phyloP scores from a whole-genome alignment of 2,329 filamentous ascomycete genomes.

The Colletotrichum eremochloae region DNA sequence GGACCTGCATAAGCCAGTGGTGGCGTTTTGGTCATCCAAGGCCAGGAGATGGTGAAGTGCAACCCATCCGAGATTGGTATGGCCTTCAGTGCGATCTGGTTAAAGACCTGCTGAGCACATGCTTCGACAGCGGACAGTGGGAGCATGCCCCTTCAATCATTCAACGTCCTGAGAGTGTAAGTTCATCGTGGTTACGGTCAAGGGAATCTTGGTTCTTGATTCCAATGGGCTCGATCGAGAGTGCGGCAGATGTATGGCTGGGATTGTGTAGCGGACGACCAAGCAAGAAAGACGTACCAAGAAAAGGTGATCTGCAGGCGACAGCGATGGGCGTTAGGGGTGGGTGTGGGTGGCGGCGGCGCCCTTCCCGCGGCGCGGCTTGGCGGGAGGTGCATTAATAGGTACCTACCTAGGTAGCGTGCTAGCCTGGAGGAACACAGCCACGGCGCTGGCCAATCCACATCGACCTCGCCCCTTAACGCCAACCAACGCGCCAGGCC shows the following conservation, averaged over 20 bases:
- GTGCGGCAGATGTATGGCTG: neutral
- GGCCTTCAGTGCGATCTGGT: constrained; percentile 2
- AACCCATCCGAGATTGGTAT: neutral
- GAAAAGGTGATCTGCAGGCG: neutral
- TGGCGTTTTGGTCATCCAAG: neutral
- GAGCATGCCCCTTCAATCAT: no score
- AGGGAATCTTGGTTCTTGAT: neutral
- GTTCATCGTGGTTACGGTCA: constrained; percentile 8
- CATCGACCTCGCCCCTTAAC: neutral
- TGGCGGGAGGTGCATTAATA: neutral
- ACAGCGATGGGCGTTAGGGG: neutral
- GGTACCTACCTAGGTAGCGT: no score
- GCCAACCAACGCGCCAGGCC: neutral
- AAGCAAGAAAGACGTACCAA: neutral
- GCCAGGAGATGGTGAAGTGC: neutral
- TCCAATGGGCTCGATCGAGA: neutral
- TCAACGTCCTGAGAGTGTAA: no score
- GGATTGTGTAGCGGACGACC: neutral
- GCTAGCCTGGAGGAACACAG: constrained; percentile 18
- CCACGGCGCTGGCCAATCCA: constrained; percentile 24
- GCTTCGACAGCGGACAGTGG: neutral
- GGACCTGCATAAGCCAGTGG: neutral
- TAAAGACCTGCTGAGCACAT: no score
- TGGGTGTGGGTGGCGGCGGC: neutral
- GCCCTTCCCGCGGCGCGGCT: neutral